Conservation (phyloP, 2,329 filamentous ascomycete genomes). For the Fusarium sp. region DNA sequence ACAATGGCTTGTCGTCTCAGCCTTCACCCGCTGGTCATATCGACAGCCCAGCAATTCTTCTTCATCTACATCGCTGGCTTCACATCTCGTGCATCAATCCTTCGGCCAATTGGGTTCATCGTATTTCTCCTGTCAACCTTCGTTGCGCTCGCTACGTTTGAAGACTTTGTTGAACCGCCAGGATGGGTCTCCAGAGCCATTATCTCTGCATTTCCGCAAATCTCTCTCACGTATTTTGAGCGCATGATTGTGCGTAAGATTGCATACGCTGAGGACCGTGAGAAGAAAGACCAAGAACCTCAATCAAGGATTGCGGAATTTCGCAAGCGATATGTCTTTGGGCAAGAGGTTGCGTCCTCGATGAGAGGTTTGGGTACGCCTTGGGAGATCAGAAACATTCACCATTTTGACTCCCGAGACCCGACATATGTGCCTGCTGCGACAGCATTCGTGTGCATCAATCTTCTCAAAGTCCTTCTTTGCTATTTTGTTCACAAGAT, state of each 20-base stretch:
- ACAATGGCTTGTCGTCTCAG: conserved; percentile 37
- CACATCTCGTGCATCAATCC: conserved; percentile 29
- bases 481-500: conserved; percentile 37
- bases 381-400: conserved; percentile 44
- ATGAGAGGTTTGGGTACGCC: conserved; percentile 42
- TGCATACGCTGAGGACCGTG: conserved; percentile 10
- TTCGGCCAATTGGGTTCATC: conserved; percentile 38
- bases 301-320: conserved; percentile 4
- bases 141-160: conserved; percentile 33
- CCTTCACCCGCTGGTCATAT: conserved; percentile 39
- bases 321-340: conserved; percentile 40
- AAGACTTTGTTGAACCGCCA: conserved; percentile 37
- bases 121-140: conserved; percentile 40
- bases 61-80: conserved; percentile 46
- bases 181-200: conserved; percentile 43
- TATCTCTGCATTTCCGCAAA: conserved; percentile 41
- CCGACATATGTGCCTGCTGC: conserved; percentile 27
- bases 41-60: conserved; percentile 41
- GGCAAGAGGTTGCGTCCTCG: conserved; percentile 41
- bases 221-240: conserved; percentile 43
- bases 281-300: conserved; percentile 15
- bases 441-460: conserved; percentile 21
- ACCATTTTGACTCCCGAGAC: conserved; percentile 40
- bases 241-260: conserved; percentile 45
- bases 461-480: conserved; percentile 30